Conservation (phyloP, 305 asterid genomes). For the Euphrasia arctica region DNA sequence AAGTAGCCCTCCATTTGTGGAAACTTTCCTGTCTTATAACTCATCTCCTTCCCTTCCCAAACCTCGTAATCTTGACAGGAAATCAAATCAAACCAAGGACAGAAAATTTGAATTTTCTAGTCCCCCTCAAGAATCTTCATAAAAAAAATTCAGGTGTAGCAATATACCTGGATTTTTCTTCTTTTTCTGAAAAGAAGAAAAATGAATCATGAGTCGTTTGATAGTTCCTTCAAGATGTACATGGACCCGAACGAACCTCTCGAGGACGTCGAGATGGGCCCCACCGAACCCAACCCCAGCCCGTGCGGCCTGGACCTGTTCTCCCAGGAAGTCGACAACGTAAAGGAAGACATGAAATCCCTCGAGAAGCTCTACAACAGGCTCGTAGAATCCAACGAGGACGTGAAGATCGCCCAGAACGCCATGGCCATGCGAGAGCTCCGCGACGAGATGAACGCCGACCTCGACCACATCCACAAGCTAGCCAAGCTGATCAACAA, state of each 20-base stretch:
- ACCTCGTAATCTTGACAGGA: conserved; percentile 14
- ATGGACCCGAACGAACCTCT: conserved; percentile 23
- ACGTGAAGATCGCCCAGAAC: conserved; percentile 39
- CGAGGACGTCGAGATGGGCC: conserved; percentile 10
- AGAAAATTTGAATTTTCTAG: background rate
- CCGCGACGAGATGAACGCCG: conserved; percentile 38
- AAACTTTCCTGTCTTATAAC: background rate
- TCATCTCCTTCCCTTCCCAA: background rate
- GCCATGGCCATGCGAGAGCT: conserved; percentile 46
- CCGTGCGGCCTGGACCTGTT: conserved; percentile 31
- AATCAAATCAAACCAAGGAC: background rate
- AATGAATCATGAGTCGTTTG: conserved; percentile 25
- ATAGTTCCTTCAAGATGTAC: conserved; percentile 34
- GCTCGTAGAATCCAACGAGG: conserved; percentile 47
- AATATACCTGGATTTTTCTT: too few species aligned
- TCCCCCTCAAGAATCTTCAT: conserved; percentile 7
- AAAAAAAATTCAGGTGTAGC: too few species aligned
- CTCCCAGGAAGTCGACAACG: conserved; percentile 45
- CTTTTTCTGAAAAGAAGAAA: conserved; percentile 12
- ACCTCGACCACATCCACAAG: conserved; percentile 48
- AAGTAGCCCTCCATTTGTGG: background rate
- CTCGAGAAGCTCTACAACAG: conserved; percentile 40
- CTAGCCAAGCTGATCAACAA: conserved; percentile 61
- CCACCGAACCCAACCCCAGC: background rate
- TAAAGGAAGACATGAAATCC: conserved; percentile 43